Conservation (phyloP, 2,329 filamentous ascomycete genomes). For the Monosporascus sp. region DNA sequence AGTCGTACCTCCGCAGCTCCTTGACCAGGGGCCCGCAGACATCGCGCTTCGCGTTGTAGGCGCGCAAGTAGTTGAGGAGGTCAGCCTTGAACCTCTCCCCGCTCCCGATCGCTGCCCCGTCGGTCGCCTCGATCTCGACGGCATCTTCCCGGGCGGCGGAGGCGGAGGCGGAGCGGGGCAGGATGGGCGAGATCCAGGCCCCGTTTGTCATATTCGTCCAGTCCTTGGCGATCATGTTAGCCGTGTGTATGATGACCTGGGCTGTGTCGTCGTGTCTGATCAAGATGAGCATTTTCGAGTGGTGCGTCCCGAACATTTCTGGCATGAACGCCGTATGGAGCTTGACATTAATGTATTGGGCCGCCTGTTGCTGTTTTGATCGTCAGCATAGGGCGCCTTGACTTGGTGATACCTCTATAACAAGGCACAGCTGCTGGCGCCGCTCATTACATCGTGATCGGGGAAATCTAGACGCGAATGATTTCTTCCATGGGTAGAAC, state of each 20-base stretch:
- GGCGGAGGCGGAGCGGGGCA: conserved; percentile 40
- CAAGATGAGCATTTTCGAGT: conserved; percentile 81
- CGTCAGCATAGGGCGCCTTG: neutral
- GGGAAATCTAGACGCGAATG: too few species aligned
- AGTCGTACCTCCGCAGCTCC: conserved; percentile 60
- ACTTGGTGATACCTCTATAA: neutral
- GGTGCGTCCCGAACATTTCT: conserved; percentile 81
- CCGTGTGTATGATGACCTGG: conserved; percentile 80
- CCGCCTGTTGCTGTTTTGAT: conserved; percentile 50
- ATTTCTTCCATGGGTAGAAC: too few species aligned
- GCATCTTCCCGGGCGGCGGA: neutral
- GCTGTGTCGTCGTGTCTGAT: conserved; percentile 71
- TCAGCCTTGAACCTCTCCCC: conserved; percentile 72
- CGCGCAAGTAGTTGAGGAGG: conserved; percentile 64
- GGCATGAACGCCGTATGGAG: conserved; percentile 74
- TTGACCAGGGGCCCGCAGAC: conserved; percentile 51
- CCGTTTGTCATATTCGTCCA: conserved; percentile 87
- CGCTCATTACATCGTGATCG: too few species aligned
- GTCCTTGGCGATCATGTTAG: conserved; percentile 84
- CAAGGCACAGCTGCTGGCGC: too few species aligned
- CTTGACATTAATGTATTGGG: conserved; percentile 60
- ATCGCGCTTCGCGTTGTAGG: conserved; percentile 57
- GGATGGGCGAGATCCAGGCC: conserved; percentile 69
- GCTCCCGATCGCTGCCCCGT: conserved; percentile 42
- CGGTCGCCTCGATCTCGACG: conserved; percentile 3